A percentile compares a stretch with the other conserved stretches of the same genome.
Conservation (phyloP, 768 basidiomycete species). For the Trametes cingulata region DNA sequence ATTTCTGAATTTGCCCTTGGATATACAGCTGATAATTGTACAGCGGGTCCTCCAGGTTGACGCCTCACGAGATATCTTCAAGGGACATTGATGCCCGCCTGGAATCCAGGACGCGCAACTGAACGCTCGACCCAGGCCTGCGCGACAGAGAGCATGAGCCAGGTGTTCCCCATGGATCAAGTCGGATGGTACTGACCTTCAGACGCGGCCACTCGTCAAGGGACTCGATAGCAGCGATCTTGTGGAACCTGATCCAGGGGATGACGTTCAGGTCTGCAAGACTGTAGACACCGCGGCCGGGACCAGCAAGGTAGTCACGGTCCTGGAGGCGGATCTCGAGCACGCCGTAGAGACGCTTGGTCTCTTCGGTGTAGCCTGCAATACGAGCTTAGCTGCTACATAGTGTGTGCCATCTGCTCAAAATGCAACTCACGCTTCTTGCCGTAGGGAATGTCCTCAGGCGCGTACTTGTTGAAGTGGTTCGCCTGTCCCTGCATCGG, state of each 20-base stretch:
- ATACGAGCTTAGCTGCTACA: no score
- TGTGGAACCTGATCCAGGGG: conserved; percentile 60
- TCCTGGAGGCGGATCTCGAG: conserved; percentile 69
- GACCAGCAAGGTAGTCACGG: conserved; percentile 77
- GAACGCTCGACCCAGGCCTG: conserved; percentile 44
- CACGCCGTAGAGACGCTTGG: conserved; percentile 77
- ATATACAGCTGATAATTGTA: no score
- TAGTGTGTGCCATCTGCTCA: not conserved
- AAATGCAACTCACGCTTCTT: conserved; percentile 55
- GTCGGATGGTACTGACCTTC: conserved; percentile 45
- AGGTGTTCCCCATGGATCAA: no score
- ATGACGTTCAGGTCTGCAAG: conserved; percentile 73
- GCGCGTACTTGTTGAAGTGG: conserved; percentile 67
- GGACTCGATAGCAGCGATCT: conserved; percentile 50
- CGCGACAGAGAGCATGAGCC: not conserved
- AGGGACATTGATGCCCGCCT: conserved; percentile 21
- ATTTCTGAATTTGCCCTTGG: no score
- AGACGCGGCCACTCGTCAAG: conserved; percentile 67
- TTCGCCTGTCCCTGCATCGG: conserved; percentile 87
- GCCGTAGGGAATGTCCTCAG: conserved; percentile 68
- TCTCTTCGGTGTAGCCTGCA: conserved; percentile 77
- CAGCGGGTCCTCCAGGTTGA: no score
- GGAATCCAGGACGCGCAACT: conserved; percentile 17
- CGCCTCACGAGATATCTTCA: not conserved
- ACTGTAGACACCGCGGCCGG: conserved; percentile 64